Percentiles rank a stretch among this genome's conserved stretches.
Conservation (phyloP, 768 basidiomycete species). For the Calocera viscosa region DNA sequence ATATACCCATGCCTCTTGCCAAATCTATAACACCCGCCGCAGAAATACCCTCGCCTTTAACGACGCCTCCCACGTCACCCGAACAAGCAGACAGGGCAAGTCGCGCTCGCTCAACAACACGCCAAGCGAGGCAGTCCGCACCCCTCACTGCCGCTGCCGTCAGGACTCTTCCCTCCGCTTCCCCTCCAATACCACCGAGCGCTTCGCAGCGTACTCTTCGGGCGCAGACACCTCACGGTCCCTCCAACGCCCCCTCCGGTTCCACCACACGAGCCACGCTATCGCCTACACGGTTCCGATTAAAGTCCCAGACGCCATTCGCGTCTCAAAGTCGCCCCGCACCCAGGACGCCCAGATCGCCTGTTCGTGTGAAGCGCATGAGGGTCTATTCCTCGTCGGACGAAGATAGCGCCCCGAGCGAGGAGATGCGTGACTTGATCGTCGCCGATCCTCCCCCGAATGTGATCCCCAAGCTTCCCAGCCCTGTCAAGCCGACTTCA, state of each 20-base stretch:
- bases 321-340: no score
- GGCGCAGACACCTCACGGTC: background rate
- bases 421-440: background rate
- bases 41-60: background rate
- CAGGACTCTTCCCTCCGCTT: background rate
- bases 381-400: no score
- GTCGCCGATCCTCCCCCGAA: background rate
- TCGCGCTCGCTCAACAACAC: background rate
- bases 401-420: background rate
- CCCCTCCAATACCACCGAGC: background rate
- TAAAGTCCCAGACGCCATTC: no score
- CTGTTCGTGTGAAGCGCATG: no score
- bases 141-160: background rate
- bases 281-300: no score
- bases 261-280: background rate
- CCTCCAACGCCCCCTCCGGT: no score
- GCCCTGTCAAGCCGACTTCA: background rate
- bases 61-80: background rate
- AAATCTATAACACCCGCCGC: background rate
- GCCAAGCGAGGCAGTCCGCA: background rate
- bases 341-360: no score
- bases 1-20: background rate
- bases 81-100: background rate
- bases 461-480: background rate
- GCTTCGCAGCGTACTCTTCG: background rate